Base-by-base conservation (phyloP, 306 rosid species). In the Sicyos baderoa region DNA sequence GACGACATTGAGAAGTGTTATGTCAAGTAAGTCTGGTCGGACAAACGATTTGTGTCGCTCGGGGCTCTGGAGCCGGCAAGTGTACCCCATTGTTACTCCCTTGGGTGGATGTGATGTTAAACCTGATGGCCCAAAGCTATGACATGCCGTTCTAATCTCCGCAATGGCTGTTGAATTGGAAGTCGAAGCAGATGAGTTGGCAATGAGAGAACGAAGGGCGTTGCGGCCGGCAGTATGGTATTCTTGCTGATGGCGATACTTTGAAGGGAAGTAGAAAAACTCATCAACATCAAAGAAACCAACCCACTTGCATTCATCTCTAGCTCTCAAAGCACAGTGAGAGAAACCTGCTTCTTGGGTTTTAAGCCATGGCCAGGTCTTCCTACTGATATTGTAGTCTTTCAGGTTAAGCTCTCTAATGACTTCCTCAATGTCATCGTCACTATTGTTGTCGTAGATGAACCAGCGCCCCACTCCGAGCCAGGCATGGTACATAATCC, bases 331-430 rank as follows among this genome's bases (percentile, higher is more conserved):
- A 37, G 91, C 95, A 54, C 99, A 94, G 69, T 90, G 95, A 12
- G 99, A 94, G 69, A 94, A 94, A 32, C 99, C 99, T 3, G 99
- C 96, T 76, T 94, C 99, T 65, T 94, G 99, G 21, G 95, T 83
- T 82, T 94, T 94, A 51, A 90, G 84, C 99, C 99, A 94, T 7
- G 99, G 99, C 99, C 99, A 94, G 56, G 76, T 78, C 16, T 74
- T 76, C 69, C 89, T 86, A 54, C 79, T 88, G 11, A 94, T 85
- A 32, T 94, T 94, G 72, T 75, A 94, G 23, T 82, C 85, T 70
- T 80, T 73, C 11, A 6, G 52, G 54, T 86, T 77, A 22, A 93
- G 96, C 27, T 88, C 91, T 45, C 23, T 53, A 54, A 90, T 74
- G 54, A 82, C 88, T 9, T 79, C 77, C 0, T 86, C 88, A 59